Conservation (phyloP, 2,329 filamentous ascomycete species). For the Rhynchosporium agropyri region DNA sequence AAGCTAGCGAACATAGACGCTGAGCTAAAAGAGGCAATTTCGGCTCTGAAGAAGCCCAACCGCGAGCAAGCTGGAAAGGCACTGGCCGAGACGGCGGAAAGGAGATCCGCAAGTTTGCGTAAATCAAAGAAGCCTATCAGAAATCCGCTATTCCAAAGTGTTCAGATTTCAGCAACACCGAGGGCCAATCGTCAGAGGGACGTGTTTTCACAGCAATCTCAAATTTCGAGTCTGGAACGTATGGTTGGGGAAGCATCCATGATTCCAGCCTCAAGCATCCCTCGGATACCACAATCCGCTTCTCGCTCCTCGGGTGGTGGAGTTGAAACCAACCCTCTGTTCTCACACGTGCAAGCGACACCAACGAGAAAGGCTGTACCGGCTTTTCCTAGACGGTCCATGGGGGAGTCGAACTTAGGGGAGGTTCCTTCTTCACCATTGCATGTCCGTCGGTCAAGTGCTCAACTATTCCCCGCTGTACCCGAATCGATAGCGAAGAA, state of each 20-base stretch:
- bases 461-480: slow-evolving; percentile 35
- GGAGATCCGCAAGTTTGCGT: slow-evolving; percentile 52
- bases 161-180: slow-evolving; percentile 43
- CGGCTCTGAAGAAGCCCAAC: slow-evolving; percentile 74
- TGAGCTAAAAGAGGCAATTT: slow-evolving; percentile 74
- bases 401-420: slow-evolving; percentile 9
- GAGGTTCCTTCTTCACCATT: slow-evolving; percentile 36
- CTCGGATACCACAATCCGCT: slow-evolving; percentile 38
- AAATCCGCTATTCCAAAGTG: slow-evolving; percentile 42
- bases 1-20: slow-evolving; percentile 70
- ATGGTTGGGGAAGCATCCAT: slow-evolving; percentile 24
- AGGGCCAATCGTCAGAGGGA: slow-evolving; percentile 39
- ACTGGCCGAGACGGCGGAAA: slow-evolving; percentile 68
- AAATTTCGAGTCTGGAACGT: slow-evolving; percentile 21
- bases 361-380: slow-evolving; percentile 35
- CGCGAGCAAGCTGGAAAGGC: slow-evolving; percentile 68
- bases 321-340: slow-evolving; percentile 26
- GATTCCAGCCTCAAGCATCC: slow-evolving; percentile 36
- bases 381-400: slow-evolving; percentile 13
- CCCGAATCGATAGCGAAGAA: slow-evolving; percentile 33
- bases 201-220: slow-evolving; percentile 30
- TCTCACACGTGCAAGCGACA: slow-evolving; percentile 38
- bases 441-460: slow-evolving; percentile 35
- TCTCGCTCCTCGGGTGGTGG: slow-evolving; percentile 25
- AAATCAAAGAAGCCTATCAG: slow-evolving; percentile 55